These are phyloP conservation scores for Sporothrix euskadiensis DNA, from an alignment of 2,329 filamentous ascomycete species.

Conservation along the genomic window DNA sequence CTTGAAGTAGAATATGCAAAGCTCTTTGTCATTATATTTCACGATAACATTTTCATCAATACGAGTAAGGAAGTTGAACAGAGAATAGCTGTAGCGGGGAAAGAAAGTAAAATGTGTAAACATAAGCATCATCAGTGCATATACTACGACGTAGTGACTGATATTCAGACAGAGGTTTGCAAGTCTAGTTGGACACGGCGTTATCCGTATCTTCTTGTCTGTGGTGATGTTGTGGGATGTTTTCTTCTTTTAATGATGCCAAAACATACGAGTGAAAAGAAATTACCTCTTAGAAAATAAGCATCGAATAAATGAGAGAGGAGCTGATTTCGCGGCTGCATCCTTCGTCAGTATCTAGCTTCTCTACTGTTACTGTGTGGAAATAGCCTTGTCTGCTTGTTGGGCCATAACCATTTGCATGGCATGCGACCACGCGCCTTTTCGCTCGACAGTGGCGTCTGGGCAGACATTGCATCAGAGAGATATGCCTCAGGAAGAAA, in stretches of 20 bases:
- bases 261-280: not conserved
- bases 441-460: not conserved
- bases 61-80: not conserved
- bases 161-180: not conserved
- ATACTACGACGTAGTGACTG: not conserved
- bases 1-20: not conserved
- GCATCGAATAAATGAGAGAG: not conserved
- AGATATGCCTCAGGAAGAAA: not conserved
- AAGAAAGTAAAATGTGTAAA: not conserved
- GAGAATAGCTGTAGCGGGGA: too few relatives aligned
- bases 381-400: not conserved
- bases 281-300: not conserved
- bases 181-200: not conserved
- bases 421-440: conserved; percentile 5
- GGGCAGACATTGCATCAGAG: not conserved
- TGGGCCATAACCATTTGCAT: not conserved
- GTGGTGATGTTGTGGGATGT: not conserved
- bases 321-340: not conserved
- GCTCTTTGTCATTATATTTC: not conserved
- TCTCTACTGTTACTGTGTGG: not conserved
- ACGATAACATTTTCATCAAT: not conserved
- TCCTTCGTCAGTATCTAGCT: not conserved
- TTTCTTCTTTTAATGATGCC: not conserved
- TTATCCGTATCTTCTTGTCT: not conserved
- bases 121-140: not conserved